Percentiles rank a stretch among this genome's conserved stretches.
phyloP scores from a whole-genome alignment of 257 asterid species.

The Solanum arcanum region DNA sequence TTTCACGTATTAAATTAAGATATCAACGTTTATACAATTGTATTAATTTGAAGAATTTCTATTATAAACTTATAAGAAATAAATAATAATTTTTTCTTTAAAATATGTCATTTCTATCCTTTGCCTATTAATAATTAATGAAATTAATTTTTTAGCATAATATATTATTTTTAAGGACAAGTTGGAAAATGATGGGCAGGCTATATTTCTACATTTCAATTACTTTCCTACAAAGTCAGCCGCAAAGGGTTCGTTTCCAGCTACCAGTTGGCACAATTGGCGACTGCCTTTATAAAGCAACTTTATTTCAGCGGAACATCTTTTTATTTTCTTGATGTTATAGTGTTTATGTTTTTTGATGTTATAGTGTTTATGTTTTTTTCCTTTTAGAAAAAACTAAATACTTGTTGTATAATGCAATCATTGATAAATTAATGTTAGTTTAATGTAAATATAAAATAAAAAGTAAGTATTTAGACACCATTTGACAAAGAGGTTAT shows the following conservation, averaged over 20 bases:
- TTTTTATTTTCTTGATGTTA: background rate
- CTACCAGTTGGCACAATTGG: background rate
- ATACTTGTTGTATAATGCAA: background rate
- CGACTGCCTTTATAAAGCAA: background rate
- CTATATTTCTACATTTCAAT: background rate
- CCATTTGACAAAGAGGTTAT: background rate
- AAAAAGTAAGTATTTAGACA: background rate
- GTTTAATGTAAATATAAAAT: background rate
- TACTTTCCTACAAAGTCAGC: background rate
- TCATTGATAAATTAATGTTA: background rate
- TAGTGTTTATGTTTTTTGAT: background rate
- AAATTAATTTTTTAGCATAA: background rate
- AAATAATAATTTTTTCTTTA: too few relatives aligned
- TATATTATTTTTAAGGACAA: background rate
- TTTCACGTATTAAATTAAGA: too few relatives aligned
- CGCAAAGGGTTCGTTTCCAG: background rate
- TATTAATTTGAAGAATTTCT: too few relatives aligned
- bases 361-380: background rate
- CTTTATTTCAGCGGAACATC: background rate
- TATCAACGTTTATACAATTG: accelerated
- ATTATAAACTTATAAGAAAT: too few relatives aligned
- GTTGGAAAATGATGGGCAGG: background rate
- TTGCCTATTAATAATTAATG: background rate
- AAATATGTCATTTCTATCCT: accelerated
- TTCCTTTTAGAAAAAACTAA: too few relatives aligned